A percentile compares a stretch with the other conserved stretches of the same genome.
Conservation (phyloP, 208 protist genomes). For the Acanthamoeba royreba region DNA sequence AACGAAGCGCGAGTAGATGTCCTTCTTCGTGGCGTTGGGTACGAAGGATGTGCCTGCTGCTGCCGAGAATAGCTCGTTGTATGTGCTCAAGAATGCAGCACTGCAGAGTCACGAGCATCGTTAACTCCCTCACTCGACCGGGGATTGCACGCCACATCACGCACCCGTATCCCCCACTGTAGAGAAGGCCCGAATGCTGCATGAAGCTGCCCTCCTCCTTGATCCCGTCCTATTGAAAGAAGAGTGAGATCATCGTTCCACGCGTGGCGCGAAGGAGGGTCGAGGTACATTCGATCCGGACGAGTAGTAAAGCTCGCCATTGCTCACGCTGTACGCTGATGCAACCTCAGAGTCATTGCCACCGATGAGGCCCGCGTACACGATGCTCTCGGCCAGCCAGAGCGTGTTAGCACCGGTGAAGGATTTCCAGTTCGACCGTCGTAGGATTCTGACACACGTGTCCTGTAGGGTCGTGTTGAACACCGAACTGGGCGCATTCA, state of each 20-base stretch:
- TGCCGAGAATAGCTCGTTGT: neutral
- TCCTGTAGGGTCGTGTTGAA: neutral
- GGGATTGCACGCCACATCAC: neutral
- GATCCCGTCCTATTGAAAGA: neutral
- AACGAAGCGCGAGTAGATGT: neutral
- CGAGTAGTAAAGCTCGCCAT: neutral
- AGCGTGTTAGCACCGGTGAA: constrained; percentile 18
- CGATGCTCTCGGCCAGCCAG: neutral
- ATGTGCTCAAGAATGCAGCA: neutral
- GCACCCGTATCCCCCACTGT: neutral
- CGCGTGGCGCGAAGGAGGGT: neutral
- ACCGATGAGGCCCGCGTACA: neutral
- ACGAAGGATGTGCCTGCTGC: neutral
- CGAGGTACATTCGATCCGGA: neutral
- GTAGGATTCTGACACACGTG: neutral
- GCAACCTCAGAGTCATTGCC: neutral
- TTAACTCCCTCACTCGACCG: neutral
- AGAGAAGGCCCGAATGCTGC: neutral
- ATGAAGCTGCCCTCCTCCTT: neutral
- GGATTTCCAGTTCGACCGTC: neutral
- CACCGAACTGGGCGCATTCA: neutral
- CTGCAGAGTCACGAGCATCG: neutral
- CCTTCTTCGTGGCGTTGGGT: neutral
- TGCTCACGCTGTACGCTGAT: neutral
- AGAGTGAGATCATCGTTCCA: neutral